Conservation (phyloP, 257 asterid genomes). For the Nicotiana undulata region DNA sequence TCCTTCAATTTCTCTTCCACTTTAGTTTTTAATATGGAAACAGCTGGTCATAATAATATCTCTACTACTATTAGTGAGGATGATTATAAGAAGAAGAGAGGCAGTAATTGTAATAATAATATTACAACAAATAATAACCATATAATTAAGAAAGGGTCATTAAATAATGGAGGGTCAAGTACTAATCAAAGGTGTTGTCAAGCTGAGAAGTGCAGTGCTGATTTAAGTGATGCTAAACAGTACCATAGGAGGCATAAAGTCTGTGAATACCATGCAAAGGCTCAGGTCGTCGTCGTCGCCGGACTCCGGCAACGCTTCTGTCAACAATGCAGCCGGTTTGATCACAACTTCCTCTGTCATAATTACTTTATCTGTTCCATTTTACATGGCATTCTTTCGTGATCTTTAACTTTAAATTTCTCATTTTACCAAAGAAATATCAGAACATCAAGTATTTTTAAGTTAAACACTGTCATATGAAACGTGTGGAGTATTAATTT, state of each 20-base stretch:
- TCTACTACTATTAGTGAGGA: constrained; percentile 14
- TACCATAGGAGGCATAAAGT: constrained; percentile 69
- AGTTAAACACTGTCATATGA: neutral
- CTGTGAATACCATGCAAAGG: constrained; percentile 59
- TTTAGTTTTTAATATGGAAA: neutral
- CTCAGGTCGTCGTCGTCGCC: constrained; percentile 51
- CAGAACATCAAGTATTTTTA: neutral
- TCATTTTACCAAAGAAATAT: neutral
- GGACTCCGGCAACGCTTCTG: constrained; percentile 75
- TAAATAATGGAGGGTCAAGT: neutral
- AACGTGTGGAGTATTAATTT: neutral
- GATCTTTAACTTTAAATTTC: neutral
- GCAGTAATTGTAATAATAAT: neutral
- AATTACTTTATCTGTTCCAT: neutral
- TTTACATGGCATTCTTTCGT: neutral
- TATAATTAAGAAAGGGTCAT: constrained; percentile 25
- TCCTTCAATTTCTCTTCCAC: neutral
- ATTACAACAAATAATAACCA: neutral
- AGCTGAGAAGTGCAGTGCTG: constrained; percentile 52
- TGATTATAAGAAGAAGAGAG: constrained; percentile 36
- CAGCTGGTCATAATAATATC: neutral
- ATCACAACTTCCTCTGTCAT: neutral
- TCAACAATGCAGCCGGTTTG: constrained; percentile 87
- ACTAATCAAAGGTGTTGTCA: constrained; percentile 41
- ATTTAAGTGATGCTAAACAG: constrained; percentile 46